Base-by-base conservation (phyloP, 2,329 filamentous ascomycete species). In the Phaeosphaeriaceae sp. region DNA sequence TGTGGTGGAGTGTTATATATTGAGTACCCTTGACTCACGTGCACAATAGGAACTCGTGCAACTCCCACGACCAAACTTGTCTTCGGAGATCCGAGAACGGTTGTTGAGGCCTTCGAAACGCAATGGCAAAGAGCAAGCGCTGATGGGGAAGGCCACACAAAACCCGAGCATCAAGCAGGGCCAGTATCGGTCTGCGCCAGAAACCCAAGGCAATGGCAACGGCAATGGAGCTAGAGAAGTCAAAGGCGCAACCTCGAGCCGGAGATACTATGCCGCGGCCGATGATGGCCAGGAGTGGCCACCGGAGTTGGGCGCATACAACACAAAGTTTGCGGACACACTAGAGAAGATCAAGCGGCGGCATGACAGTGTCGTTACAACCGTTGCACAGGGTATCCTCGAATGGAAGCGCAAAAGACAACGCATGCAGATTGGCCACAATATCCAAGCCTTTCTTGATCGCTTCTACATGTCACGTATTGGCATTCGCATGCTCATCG, bases 401-500 rank as follows among this genome's bases (percentile, higher is more conserved):
- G 94, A 99, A 77, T 99, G 96, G 82, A 99, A 99, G 79, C 90
- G 93, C 47, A 93, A 89, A 72, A 86, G 92, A 54, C 94, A 99
- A 81, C 87, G 94, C 45, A 94, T 97, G 88, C 94, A 97, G 72
- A 99, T 99, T 68, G 94, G 97, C 76, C 88, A 92, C 72, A 95
- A 92, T 64, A 97, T 99, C 51, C 94, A 99, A 74, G 88, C 91
- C 46, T 99, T 99, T 80, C 85, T 99, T 60, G 94, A 99, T 77
- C 90, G 94, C 51, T 99, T 99, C 77, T 99, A 99, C 81, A 99
- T 99, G 94, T 97, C 92, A 36, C 90, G 94, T 56, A 99, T 99
- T 68, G 94, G 94, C 60, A 99, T 99, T 63, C 90, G 94, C 64
- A 99, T 99, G 94, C 86, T 99, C 42, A 97, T 99, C 66, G 94